Base-by-base conservation (phyloP, 2,329 filamentous ascomycete genomes). In the Ophiostoma australiae region DNA sequence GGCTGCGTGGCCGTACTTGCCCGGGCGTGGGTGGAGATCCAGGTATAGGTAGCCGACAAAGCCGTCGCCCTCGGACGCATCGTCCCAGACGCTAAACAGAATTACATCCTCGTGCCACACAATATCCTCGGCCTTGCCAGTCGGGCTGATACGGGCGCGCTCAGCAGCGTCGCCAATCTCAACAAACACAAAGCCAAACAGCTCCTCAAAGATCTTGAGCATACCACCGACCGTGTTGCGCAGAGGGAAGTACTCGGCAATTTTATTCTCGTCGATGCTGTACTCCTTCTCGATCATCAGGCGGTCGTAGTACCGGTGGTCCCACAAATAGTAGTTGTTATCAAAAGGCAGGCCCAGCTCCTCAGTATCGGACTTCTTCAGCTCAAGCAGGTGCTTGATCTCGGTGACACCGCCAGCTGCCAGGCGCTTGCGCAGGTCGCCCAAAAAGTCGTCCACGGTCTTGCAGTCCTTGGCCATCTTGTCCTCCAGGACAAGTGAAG, bases 41-140 rank as follows among this genome's bases (percentile, higher is more conserved):
- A 95, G 86, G 79, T 94, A 94, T 35, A 95, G 84, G 78, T 94
- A 95, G 58, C 92, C 92, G 7, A 92, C 89, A 76, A 95, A 95
- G 48, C 84, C 87, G 68, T 85, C 83, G 20, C 91, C 91, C 75
- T 91, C 89, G 1, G 84, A 84, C 72, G 88, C 86, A 73, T 94
- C 90, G 76, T 95, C 87, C 91, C 92, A 94, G 8, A 95, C 92
- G 68, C 88, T 90, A 81, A 93, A 94, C 71, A 94, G 80, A 73
- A 91, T 88, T n/a, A 94, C 91, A 76, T 94, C 92, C 74, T 91
- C 86, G 76, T 95, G 92, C 92, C 92, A 95, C 0, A 88, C 83
- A 75, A 94, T 91, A 74, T 93, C 90, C 70, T 88, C 85, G 11
- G 86, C 87, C 78, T 89, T 90, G 71, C 87, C 87, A 1, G 87